Conservation (phyloP, 495 filamentous ascomycete genomes). For the Letharia columbiana region DNA sequence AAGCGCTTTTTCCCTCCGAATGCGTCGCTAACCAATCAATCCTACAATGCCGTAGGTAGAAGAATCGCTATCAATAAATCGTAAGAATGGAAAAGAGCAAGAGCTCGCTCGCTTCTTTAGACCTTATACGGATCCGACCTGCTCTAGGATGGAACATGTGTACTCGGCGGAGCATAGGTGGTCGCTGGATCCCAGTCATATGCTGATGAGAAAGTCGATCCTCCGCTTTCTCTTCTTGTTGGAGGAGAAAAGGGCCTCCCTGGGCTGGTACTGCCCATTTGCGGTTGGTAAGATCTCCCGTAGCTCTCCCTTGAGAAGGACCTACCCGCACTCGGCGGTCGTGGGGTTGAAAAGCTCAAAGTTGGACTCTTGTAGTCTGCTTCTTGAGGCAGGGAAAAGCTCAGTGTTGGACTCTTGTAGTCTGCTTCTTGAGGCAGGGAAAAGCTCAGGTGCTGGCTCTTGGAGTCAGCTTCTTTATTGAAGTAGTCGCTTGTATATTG, state of each 20-base stretch:
- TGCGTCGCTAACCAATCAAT: background rate
- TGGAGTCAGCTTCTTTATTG: conserved; percentile 28
- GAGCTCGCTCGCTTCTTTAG: background rate
- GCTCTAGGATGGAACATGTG: conserved; percentile 26
- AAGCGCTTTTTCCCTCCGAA: background rate
- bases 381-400: conserved; percentile 27
- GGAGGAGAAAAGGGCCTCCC: conserved; percentile 8
- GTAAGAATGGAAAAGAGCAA: background rate
- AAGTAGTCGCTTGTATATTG: conserved; percentile 25
- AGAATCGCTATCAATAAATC: background rate
- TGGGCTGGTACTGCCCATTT: background rate
- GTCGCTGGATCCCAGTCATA: conserved; percentile 34
- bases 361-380: conserved; percentile 47
- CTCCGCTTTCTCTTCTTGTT: conserved; percentile 9
- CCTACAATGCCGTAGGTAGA: background rate
- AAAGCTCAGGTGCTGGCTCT: conserved; percentile 7
- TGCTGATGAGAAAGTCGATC: conserved; percentile 7
- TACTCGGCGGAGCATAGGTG: conserved; percentile 30
- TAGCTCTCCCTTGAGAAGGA: conserved; percentile 12
- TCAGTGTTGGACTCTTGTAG: conserved; percentile 43
- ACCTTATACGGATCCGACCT: conserved; percentile 3
- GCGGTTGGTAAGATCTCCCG: background rate
- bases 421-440: conserved; percentile 33
- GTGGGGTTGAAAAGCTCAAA: conserved; percentile 52
- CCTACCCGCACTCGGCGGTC: conserved; percentile 23